Base-by-base conservation (phyloP, 176 grass and related monocot genomes). In the Bolboschoenus planiculmis region DNA sequence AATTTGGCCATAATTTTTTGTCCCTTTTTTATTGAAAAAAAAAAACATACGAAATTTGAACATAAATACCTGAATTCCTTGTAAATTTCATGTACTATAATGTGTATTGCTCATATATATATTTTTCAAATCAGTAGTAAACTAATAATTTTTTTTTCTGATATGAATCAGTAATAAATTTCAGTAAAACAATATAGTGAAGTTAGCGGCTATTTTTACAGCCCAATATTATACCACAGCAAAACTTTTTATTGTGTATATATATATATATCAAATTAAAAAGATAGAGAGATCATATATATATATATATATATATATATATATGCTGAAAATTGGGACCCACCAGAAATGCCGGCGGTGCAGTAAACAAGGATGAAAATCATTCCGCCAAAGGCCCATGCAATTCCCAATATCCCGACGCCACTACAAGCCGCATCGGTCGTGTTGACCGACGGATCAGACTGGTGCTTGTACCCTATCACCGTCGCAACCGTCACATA, bases 281-380 rank as follows among this genome's bases (percentile, higher is more conserved):
- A 57, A 29, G 27, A 31, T 0, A 44, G 7, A 51, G 5, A 55
- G 50, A 53, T 51, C 47, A 14, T 21, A 36, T 37, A 66, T 51
- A 10, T 48, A 7, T 53, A 51, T 51, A 11, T 18, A 14, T 11
- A 4, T 29, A 10, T 15, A 29, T 62, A 36, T 37, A 66, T 51
- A 10, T 42, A 58, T 5, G n/a, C 29, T 29, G 61, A 37, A 21
- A 78, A 18, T 40, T 42, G 66, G 39, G 57, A 82, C 65, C 2
- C 21, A 85, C 89, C 96, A 0, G 96, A 99, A 84, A 99, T 96
- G 4, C 97, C 97, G 10, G 97, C 97, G 24, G 97, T 99, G 91
- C 97, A 99, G 87, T 99, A 99, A 73, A 99, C 97, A 29, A 99
- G 97, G 30, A 99, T 88, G 85, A 99, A 99, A 56, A 99, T 99